These are phyloP conservation scores for Xylaria multiplex DNA, from an alignment of 2,329 filamentous ascomycete species.

Conservation along the genomic window DNA sequence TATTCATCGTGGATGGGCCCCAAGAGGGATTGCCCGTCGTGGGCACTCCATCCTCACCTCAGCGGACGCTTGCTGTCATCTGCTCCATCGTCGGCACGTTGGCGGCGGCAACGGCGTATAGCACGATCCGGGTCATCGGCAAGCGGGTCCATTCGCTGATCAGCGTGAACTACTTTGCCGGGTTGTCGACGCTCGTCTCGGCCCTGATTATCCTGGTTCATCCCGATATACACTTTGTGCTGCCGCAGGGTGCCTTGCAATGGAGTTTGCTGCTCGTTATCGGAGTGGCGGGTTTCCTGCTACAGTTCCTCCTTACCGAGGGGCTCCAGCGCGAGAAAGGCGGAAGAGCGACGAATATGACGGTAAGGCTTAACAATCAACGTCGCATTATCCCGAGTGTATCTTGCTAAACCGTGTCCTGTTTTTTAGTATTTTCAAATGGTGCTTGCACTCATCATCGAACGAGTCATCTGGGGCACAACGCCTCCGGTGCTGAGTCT, in stretches of 20 bases:
- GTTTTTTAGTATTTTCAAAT: slow-evolving; percentile 47
- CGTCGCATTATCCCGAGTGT: not conserved
- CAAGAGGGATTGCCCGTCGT: slow-evolving; percentile 37
- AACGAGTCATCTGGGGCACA: slow-evolving; percentile 56
- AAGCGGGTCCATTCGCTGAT: slow-evolving; percentile 79
- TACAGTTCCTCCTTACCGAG: slow-evolving; percentile 80
- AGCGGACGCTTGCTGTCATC: slow-evolving; percentile 72
- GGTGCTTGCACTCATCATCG: slow-evolving; percentile 51
- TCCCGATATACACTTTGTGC: slow-evolving; percentile 54
- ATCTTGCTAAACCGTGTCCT: slow-evolving; percentile 15
- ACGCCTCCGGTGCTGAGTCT: slow-evolving; percentile 53
- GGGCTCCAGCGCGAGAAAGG: slow-evolving; percentile 75
- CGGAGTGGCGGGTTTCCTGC: slow-evolving; percentile 77
- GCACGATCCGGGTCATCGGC: slow-evolving; percentile 79
- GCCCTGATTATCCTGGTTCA: slow-evolving; percentile 64
- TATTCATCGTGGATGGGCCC: slow-evolving; percentile 31
- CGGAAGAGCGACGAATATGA: slow-evolving; percentile 52
- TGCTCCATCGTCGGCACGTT: slow-evolving; percentile 76
- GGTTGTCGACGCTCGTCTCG: slow-evolving; percentile 73
- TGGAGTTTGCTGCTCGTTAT: slow-evolving; percentile 70
- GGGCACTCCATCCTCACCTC: slow-evolving; percentile 60
- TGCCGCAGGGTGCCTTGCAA: slow-evolving; percentile 52
- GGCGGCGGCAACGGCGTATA: slow-evolving; percentile 75
- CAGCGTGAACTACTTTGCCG: slow-evolving; percentile 80
- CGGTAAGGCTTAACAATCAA: slow-evolving; percentile 39